Evolutionary conservation across 176 grass and related monocot species (phyloP), one percentile per base, ranked within the genome.

Genomic region (Saccharum officinarum): DNA sequence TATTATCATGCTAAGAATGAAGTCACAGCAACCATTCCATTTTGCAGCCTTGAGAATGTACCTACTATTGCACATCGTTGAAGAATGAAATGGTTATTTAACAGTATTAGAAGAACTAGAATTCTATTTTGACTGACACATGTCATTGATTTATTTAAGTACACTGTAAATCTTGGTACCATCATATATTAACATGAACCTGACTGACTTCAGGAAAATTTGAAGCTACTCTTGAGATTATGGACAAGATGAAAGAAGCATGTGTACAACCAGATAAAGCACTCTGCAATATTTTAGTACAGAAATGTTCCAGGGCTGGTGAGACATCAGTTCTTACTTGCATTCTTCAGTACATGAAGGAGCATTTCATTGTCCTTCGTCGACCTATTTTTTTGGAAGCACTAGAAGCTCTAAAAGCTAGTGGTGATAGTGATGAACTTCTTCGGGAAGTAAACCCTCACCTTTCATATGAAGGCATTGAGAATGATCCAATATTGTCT

Each of bases 311-410:
- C 7, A 92, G 79, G 79, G 88, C 86, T 90, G 86, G 90, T 79
- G 80, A 90, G 62, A 89, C 68, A 71, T 67, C 85, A 67, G 86
- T 86, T 47, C 90, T 95, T 86, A 82, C 60, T 85, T 38, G 26
- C 34, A 44, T 95, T 95, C 93, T 95, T 80, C 83, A 79, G 47
- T 86, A 90, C 83, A 95, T 92, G 93, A 95, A 92, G 80, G 86
- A 95, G 22, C 86, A 88, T 82, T 84, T 80, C 61, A 88, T 90
- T 66, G 90, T 95, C 82, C 93, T 95, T 69, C 90, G 90, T 2
- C 80, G 67, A 57, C 75, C 93, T 78, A 42, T 90, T 64, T 95
- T 88, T 76, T 22, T 88, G 76, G 90, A 92, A 84, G 90, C 90
- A 70, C 76, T 95, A 28, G 71, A 88, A 86, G 86, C 90, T 90